phyloP scores from a whole-genome alignment of 2,329 filamentous ascomycete genomes.

The Cytospora schulzeri region DNA sequence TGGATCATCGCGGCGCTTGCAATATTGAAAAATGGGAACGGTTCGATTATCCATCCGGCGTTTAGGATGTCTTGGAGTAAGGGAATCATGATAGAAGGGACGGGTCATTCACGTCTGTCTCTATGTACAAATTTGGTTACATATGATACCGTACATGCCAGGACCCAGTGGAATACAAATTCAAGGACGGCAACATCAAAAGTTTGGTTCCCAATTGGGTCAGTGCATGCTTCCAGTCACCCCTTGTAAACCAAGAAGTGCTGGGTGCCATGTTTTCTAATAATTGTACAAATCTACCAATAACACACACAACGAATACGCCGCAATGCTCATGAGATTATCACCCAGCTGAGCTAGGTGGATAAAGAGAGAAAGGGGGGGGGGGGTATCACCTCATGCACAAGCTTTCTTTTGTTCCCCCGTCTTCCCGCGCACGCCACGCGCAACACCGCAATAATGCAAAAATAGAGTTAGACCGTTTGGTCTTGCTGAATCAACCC shows the following conservation, averaged over 20 bases:
- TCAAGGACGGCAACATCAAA: not conserved
- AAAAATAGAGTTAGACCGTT: not conserved
- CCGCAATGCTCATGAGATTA: conserved; percentile 5
- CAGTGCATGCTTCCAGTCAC: not conserved
- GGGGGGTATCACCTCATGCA: conserved; percentile 23
- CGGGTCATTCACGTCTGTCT: not conserved
- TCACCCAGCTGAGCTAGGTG: conserved; percentile 3
- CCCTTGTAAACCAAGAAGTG: not conserved
- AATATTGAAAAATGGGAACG: not conserved
- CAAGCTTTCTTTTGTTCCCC: conserved; percentile 1
- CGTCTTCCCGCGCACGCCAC: not conserved
- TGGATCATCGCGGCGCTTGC: not conserved
- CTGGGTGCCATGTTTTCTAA: not conserved
- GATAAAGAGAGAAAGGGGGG: conserved; percentile 9
- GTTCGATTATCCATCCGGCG: not conserved
- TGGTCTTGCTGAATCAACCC: no score
- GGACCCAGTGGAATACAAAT: not conserved
- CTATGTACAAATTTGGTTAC: not conserved
- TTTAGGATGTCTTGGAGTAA: not conserved
- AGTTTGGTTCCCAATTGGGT: not conserved
- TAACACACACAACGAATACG: conserved; percentile 16
- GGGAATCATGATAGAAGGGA: not conserved
- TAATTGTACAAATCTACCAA: conserved; percentile 10
- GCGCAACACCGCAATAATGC: not conserved
- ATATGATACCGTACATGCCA: not conserved